Conservation (phyloP, 2,329 filamentous ascomycete genomes). For the Dendrostoma leiphaemia region DNA sequence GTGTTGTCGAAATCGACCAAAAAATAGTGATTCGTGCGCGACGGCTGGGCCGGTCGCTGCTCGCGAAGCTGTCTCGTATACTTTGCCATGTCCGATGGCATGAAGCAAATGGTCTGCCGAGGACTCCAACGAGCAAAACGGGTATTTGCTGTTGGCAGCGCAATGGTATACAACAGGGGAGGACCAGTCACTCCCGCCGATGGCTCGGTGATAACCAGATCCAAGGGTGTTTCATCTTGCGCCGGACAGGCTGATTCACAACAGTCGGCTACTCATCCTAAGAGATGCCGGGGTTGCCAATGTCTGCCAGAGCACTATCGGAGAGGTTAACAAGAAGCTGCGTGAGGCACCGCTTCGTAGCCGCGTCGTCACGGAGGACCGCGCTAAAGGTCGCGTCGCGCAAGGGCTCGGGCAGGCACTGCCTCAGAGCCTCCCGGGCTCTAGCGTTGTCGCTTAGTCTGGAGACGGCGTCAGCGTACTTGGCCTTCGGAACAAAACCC, state of each 20-base stretch:
- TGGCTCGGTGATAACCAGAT: background rate
- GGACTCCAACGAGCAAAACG: too few species aligned
- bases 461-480: constrained; percentile 7
- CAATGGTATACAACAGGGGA: too few species aligned
- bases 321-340: constrained; percentile 95
- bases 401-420: constrained; percentile 97
- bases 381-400: constrained; percentile 96
- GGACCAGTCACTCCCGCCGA: too few species aligned
- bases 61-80: too few species aligned
- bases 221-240: background rate
- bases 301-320: constrained; percentile 66
- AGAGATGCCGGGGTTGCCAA: constrained; percentile 23
- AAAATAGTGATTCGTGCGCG: too few species aligned
- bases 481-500: too few species aligned
- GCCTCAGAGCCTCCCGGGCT: constrained; percentile 88
- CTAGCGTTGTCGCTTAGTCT: constrained; percentile 95
- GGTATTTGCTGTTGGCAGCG: too few species aligned
- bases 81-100: too few species aligned
- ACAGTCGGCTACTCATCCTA: constrained; percentile 13
- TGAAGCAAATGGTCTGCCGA: too few species aligned
- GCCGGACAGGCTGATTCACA: background rate
- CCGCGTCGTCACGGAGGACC: constrained; percentile 92
- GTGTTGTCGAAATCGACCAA: too few species aligned
- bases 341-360: constrained; percentile 95
- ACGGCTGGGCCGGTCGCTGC: too few species aligned